A percentile compares a stretch with the other conserved stretches of the same genome.
These are phyloP conservation scores for Poronia punctata DNA, from an alignment of 495 filamentous ascomycete genomes.

Conservation along the genomic window DNA sequence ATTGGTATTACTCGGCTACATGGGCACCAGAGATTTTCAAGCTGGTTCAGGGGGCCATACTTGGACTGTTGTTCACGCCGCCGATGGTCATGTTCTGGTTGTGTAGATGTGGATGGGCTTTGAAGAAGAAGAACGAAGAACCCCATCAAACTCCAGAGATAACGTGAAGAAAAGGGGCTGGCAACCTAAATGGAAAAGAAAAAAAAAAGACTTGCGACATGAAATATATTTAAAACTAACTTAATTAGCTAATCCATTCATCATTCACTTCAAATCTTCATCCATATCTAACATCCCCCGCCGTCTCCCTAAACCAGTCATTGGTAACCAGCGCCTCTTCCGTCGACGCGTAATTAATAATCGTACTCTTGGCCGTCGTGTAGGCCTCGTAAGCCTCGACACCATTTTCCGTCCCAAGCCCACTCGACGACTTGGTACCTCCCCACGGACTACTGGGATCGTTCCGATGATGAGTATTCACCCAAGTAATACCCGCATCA, in stretches of 20 bases:
- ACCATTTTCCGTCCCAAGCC: slow-evolving; percentile 53
- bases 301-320: slow-evolving; percentile 45
- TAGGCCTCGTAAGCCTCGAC: slow-evolving; percentile 51
- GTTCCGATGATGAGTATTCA: slow-evolving; percentile 56
- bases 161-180: no score
- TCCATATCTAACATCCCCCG: slow-evolving; percentile 40
- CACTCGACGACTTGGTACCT: slow-evolving; percentile 45
- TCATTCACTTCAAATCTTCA: no score
- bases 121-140: slow-evolving; percentile 5
- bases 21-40: slow-evolving; percentile 41
- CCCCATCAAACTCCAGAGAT: no score
- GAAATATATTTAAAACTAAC: slow-evolving; percentile 1
- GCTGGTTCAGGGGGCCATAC: slow-evolving; percentile 30
- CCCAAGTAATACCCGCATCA: slow-evolving; percentile 55
- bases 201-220: not conserved
- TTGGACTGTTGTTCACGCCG: slow-evolving; percentile 32
- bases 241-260: slow-evolving; percentile 11
- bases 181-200: no score
- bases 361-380: slow-evolving; percentile 51
- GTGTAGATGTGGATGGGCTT: slow-evolving; percentile 35
- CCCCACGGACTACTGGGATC: slow-evolving; percentile 57
- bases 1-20: slow-evolving; percentile 31
- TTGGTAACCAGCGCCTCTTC: slow-evolving; percentile 31
- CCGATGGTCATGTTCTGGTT: slow-evolving; percentile 36
- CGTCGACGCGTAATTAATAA: slow-evolving; percentile 48